These are phyloP conservation scores for Colletotrichum sp. DNA, from an alignment of 2,329 filamentous ascomycete species.

Conservation along the genomic window DNA sequence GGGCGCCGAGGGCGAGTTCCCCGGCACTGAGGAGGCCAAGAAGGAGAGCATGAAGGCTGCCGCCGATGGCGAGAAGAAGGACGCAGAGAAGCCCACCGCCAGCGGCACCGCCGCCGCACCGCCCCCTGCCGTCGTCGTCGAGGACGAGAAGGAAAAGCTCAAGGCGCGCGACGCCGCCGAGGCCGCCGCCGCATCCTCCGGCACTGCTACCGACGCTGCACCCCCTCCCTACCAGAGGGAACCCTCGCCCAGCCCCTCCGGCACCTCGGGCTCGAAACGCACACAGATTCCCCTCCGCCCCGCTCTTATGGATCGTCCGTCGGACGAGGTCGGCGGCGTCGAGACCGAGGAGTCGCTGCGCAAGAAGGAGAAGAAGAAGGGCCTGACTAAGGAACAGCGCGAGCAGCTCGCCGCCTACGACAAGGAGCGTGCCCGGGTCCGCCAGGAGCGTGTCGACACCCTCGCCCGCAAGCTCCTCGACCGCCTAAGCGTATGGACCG, in stretches of 20 bases:
- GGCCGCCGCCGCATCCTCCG: constrained; percentile 10
- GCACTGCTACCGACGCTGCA: constrained; percentile 23
- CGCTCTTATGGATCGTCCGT: constrained; percentile 82
- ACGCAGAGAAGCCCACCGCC: constrained; percentile 30
- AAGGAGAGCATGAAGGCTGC: constrained; percentile 57
- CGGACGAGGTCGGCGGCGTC: constrained; percentile 74
- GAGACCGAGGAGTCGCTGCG: constrained; percentile 62
- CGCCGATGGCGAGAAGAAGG: constrained; percentile 32
- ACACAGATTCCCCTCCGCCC: constrained; percentile 76
- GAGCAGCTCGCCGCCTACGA: constrained; percentile 92
- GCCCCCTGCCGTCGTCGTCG: constrained; percentile 45
- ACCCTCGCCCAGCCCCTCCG: constrained; percentile 42
- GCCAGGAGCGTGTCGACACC: constrained; percentile 88
- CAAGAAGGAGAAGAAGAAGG: constrained; percentile 81
- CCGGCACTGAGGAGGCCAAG: constrained; percentile 61
- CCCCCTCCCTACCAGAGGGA: constrained; percentile 37
- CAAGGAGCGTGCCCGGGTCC: constrained; percentile 79
- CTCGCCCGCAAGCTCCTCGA: constrained; percentile 86
- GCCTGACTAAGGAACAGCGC: constrained; percentile 86
- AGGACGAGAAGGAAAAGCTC: constrained; percentile 36
- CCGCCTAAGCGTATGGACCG: constrained; percentile 92
- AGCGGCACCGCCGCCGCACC: constrained; percentile 27
- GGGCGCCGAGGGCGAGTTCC: constrained; percentile 56
- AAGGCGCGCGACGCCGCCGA: constrained; percentile 19
- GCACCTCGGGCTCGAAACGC: constrained; percentile 39